Evolutionary conservation across 2,329 filamentous ascomycete genomes (phyloP).

Genomic region (Raffaelea ambrosiae): DNA sequence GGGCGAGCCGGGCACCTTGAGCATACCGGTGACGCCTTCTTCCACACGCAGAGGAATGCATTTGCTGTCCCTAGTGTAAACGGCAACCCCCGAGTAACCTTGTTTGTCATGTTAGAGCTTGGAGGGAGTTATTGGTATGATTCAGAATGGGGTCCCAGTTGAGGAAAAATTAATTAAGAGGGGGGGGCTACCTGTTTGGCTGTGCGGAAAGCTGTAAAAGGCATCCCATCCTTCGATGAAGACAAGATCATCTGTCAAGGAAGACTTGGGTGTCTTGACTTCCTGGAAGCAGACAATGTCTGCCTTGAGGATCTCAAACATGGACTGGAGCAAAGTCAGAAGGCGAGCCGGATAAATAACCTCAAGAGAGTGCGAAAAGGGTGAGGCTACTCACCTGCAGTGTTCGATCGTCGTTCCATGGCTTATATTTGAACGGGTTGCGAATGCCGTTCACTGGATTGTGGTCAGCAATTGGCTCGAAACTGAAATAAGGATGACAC

Average conservation of each 20-base stretch:
- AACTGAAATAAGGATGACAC: not conserved
- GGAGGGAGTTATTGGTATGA: too few species aligned
- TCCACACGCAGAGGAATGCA: conserved; percentile 86
- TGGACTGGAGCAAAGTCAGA: too few species aligned
- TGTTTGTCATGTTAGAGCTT: too few species aligned
- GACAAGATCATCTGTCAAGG: conserved; percentile 91
- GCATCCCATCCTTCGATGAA: conserved; percentile 92
- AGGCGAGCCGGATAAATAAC: too few species aligned
- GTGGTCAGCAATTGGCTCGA: not conserved
- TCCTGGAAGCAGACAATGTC: conserved; percentile 96
- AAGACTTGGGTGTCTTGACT: conserved; percentile 90
- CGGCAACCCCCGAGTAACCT: conserved; percentile 94
- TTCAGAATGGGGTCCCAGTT: not conserved
- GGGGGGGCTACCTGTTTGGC: conserved; percentile 68
- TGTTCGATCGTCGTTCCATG: conserved; percentile 65
- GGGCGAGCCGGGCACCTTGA: conserved; percentile 64
- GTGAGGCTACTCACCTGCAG: conserved; percentile 48
- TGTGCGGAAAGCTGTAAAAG: conserved; percentile 83
- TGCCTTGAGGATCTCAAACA: conserved; percentile 89
- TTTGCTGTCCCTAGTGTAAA: conserved; percentile 82
- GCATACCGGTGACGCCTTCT: conserved; percentile 81
- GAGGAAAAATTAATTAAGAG: not conserved
- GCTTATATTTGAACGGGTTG: conserved; percentile 77
- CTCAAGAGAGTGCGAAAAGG: not conserved
- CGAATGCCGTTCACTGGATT: conserved; percentile 58